Evolutionary conservation across 495 filamentous ascomycete genomes (phyloP).

Genomic region (Aspergillus carlsbadensis): DNA sequence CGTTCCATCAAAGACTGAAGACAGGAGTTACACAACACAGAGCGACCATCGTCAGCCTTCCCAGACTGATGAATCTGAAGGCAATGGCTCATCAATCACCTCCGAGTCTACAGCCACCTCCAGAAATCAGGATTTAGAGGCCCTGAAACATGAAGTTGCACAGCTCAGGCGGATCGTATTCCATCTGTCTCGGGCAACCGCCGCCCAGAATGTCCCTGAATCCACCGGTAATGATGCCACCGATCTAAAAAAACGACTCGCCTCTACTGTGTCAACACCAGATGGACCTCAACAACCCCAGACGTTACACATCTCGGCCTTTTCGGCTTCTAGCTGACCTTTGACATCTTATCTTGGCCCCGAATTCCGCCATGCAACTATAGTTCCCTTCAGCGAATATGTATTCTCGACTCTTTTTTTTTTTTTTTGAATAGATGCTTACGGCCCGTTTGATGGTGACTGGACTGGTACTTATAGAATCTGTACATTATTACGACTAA

Average conservation of each 20-base stretch:
- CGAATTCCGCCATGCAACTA: too few relatives aligned
- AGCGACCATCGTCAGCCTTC: not conserved
- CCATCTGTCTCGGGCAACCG: conserved; percentile 21
- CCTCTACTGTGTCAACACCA: not conserved
- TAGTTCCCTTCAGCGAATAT: not conserved
- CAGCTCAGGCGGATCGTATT: conserved; percentile 36
- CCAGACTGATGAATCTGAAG: not conserved
- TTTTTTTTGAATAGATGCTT: not conserved
- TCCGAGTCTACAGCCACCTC: not conserved
- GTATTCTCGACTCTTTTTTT: conserved; percentile 4
- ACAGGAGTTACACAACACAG: not conserved
- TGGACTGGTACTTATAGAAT: conserved; percentile 14
- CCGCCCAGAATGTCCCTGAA: not conserved
- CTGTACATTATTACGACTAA: conserved; percentile 20
- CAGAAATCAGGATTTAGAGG: conserved; percentile 27
- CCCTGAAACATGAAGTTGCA: conserved; percentile 32
- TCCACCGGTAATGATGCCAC: conserved; percentile 1
- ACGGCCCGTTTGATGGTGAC: too few relatives aligned
- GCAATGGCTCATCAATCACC: not conserved
- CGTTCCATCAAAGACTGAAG: not conserved
- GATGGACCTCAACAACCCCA: not conserved
- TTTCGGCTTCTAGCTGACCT: too few relatives aligned
- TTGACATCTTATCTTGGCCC: too few relatives aligned
- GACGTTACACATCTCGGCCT: too few relatives aligned
- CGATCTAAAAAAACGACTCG: conserved; percentile 13